phyloP scores from a whole-genome alignment of 306 rosid genomes.

The Inga leiocalycina region DNA sequence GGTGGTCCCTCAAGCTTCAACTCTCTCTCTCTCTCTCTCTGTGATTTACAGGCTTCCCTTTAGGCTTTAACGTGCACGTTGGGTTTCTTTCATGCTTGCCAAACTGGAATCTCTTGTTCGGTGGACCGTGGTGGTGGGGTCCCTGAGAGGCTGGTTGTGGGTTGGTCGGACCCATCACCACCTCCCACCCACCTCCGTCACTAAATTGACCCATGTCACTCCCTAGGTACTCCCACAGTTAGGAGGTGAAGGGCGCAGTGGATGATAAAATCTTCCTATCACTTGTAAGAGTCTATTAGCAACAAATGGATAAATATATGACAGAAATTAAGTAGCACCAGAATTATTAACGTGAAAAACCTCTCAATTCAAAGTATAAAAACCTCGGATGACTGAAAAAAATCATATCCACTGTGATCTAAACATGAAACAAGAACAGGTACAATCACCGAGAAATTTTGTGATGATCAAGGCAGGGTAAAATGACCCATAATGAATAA shows the following conservation, averaged over 20 bases:
- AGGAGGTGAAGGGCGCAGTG: too few species aligned
- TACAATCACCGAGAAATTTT: background rate
- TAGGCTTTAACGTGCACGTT: constrained; percentile 62
- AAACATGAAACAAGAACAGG: too few species aligned
- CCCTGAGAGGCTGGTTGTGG: constrained; percentile 36
- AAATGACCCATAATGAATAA: background rate
- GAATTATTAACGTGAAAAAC: too few species aligned
- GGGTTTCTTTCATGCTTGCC: constrained; percentile 75
- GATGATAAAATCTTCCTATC: too few species aligned
- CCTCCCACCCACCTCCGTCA: constrained; percentile 10
- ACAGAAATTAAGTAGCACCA: too few species aligned
- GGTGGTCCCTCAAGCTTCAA: constrained; percentile 53
- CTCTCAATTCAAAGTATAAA: too few species aligned
- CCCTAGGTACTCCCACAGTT: background rate
- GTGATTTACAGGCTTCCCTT: constrained; percentile 24
- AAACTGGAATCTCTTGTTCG: constrained; percentile 68
- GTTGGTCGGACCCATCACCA: constrained; percentile 38
- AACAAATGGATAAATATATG: too few species aligned
- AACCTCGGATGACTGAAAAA: too few species aligned
- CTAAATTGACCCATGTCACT: constrained; percentile 22
- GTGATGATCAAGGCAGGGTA: background rate
- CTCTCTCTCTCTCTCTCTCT: background rate
- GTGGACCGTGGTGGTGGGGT: constrained; percentile 37
- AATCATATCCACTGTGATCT: too few species aligned
- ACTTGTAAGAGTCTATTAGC: too few species aligned